Base-by-base conservation (phyloP, 495 filamentous ascomycete genomes). In the Penicillium chermesinum region DNA sequence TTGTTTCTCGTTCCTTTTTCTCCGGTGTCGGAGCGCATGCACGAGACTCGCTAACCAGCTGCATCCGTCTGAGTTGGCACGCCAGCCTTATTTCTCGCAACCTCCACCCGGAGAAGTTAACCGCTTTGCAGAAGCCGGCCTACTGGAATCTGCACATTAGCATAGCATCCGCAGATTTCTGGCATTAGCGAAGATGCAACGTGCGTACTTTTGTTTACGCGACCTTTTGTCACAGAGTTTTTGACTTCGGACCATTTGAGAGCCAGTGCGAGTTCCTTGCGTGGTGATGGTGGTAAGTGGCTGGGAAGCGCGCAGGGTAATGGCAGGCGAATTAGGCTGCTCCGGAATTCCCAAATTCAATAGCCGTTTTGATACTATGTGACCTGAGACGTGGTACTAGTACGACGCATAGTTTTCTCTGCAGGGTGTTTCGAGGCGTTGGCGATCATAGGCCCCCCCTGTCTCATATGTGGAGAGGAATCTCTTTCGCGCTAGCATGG, bases 81-180 rank as follows among this genome's bases (percentile, higher is more conserved):
- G 13, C n/a, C 9, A 30, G 15, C 2, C n/a, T 36, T 38, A 17
- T 10, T n/a, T 30, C 14, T 13, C 14, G 16, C 8, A 7, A 19
- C 16, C 46, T 38, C 46, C 41, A 42, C 37, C 27, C 10, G 46
- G 51, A 55, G 48, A 53, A 46, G 7, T n/a, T 50, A 8, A 53
- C 49, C 46, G 18, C 18, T 34, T 18, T 49, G 47, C 48, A 41
- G 34, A 30, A 35, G 25, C 49, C 44, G 20, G 35, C 4, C 27
- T 47, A 20, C 25, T 46, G 50, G 46, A 45, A 53, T 44, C 49
- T 61, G 55, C 55, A 56, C 30, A 33, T 48, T 52, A 55, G 21
- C 35, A 58, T 49, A 40, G 25, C 46, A 34, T 14, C 42, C 4
- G 43, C 19, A 49, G 35, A 55, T 53, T 51, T 46, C 49, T 44